These are phyloP conservation scores for Herpotrichia juniperi DNA, from an alignment of 2,329 filamentous ascomycete genomes.

Conservation along the genomic window DNA sequence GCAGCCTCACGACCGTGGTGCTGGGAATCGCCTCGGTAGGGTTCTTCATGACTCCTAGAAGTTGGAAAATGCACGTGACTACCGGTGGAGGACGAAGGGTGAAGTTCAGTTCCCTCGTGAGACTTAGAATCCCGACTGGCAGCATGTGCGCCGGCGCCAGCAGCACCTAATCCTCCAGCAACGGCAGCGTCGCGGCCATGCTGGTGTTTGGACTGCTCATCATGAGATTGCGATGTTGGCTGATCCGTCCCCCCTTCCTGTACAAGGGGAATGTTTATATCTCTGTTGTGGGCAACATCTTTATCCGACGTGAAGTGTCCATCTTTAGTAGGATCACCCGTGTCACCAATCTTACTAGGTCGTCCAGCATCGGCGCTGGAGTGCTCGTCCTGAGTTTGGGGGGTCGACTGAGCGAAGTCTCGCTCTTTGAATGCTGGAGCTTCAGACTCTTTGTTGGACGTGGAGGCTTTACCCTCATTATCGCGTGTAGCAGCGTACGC, in stretches of 20 bases:
- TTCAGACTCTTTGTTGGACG: constrained; percentile 33
- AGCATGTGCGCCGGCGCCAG: constrained; percentile 18
- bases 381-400: constrained; percentile 19
- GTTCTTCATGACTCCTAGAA: constrained; percentile 4
- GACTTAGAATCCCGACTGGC: neutral
- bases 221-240: constrained; percentile 25
- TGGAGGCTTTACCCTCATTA: constrained; percentile 25
- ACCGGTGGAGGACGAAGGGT: neutral
- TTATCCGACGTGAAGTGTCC: constrained; percentile 38
- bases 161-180: constrained; percentile 21
- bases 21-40: constrained; percentile 13
- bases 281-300: constrained; percentile 36
- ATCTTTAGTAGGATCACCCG: constrained; percentile 36
- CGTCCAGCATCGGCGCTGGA: constrained; percentile 33
- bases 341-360: constrained; percentile 37
- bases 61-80: neutral
- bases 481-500: constrained; percentile 19
- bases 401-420: constrained; percentile 21
- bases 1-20: constrained; percentile 32
- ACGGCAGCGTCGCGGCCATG: constrained; percentile 28
- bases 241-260: constrained; percentile 38
- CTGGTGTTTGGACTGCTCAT: constrained; percentile 25
- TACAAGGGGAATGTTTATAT: constrained; percentile 34
- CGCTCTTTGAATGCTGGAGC: too few relatives aligned
- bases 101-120: neutral